A percentile compares a stretch with the other conserved stretches of the same genome.
Evolutionary conservation across 2,329 filamentous ascomycete species (phyloP).

Genomic region (Sclerotinia subarctica): DNA sequence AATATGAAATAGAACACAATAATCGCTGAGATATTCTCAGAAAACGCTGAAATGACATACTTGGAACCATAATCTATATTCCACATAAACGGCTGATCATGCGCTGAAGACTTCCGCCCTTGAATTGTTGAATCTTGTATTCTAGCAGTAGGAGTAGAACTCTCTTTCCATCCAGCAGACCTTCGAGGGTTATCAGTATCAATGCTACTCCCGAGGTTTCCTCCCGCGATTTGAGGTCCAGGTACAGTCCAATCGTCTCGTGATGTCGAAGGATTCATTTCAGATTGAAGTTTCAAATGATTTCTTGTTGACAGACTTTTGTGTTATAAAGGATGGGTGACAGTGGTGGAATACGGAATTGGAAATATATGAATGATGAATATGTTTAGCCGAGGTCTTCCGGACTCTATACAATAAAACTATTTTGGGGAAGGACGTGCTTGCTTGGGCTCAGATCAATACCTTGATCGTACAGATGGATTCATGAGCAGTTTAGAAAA

Average conservation of each 20-base stretch:
- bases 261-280: background rate
- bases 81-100: slow-evolving; percentile 1
- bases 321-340: background rate
- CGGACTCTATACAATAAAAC: background rate
- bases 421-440: background rate
- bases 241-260: background rate
- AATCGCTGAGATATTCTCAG: background rate
- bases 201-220: background rate
- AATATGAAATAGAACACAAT: background rate
- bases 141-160: background rate
- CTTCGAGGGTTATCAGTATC: slow-evolving; percentile 12
- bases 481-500: background rate
- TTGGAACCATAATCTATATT: background rate
- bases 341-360: background rate
- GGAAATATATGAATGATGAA: background rate
- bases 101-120: background rate
- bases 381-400: background rate
- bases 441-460: background rate
- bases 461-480: background rate
- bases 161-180: background rate
- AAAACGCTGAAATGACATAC: background rate
- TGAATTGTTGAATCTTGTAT: background rate
- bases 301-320: background rate
- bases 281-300: background rate
- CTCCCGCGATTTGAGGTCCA: background rate